These are phyloP conservation scores for Coniferiporia sulphurascens DNA, from an alignment of 1,284 basidiomycete genomes.

Conservation along the genomic window DNA sequence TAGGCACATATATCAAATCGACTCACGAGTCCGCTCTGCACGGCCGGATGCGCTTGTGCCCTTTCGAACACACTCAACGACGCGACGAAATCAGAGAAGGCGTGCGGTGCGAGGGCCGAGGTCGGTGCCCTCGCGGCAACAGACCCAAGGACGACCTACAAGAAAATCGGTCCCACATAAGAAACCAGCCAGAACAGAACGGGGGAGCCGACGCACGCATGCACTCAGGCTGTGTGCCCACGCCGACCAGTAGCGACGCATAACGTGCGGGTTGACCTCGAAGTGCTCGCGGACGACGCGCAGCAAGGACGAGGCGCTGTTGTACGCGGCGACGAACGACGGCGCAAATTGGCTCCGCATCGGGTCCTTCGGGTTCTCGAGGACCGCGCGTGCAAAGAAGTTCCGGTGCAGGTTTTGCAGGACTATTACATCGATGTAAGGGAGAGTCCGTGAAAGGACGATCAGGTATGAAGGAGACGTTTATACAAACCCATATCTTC, in stretches of 20 bases:
- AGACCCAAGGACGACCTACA: conserved; percentile 19
- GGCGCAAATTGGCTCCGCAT: conserved; percentile 1
- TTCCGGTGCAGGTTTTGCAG: conserved; percentile 9
- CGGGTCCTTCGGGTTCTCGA: conserved; percentile 11
- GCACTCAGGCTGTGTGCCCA: conserved; percentile 6
- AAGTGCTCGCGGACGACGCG: conserved; percentile 2
- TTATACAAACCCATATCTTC: not conserved
- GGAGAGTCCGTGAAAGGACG: not conserved
- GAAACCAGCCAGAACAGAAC: not conserved
- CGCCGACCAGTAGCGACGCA: conserved; percentile 5
- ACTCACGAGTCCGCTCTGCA: conserved; percentile 5
- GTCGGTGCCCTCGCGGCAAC: conserved; percentile 16
- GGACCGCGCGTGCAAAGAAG: conserved; percentile 12
- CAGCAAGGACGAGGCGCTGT: conserved; percentile 6
- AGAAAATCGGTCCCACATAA: too few species aligned
- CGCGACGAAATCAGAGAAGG: conserved; percentile 18
- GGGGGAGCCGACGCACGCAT: conserved; percentile 1
- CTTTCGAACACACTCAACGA: conserved; percentile 21
- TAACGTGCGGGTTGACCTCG: not conserved
- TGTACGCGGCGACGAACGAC: conserved; percentile 7
- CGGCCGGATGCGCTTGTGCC: conserved; percentile 14
- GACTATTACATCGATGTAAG: not conserved
- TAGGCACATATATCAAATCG: too few species aligned
- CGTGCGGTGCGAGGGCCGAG: conserved; percentile 17
- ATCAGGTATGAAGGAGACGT: not conserved